Conservation (phyloP, 2,329 filamentous ascomycete species). For the Colletotrichum spaethianum region DNA sequence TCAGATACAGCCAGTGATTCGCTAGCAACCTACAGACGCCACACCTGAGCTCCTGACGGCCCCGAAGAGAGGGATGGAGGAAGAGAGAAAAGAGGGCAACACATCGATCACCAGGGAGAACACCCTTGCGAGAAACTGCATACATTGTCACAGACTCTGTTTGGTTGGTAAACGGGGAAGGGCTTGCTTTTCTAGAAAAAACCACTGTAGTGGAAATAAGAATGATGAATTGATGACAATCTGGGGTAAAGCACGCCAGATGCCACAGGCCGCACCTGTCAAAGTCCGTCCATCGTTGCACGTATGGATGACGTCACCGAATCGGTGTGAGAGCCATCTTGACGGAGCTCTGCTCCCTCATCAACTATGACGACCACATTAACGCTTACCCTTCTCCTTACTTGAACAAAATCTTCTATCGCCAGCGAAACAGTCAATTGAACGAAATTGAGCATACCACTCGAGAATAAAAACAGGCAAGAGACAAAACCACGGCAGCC, state of each 20-base stretch:
- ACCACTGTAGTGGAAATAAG: conserved; percentile 12
- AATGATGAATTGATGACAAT: conserved; percentile 16
- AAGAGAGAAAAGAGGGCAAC: neutral
- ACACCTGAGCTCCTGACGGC: neutral
- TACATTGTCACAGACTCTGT: neutral
- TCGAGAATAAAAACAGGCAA: neutral
- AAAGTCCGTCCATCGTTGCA: neutral
- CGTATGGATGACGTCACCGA: conserved; percentile 37
- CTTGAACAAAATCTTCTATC: neutral
- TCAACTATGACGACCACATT: neutral
- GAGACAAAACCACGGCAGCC: neutral
- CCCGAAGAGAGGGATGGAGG: neutral
- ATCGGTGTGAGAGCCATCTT: neutral
- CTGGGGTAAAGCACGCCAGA: conserved; percentile 9
- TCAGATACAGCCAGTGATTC: too few species aligned
- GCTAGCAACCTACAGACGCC: neutral
- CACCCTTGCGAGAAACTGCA: neutral
- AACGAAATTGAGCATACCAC: neutral
- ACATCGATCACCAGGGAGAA: neutral
- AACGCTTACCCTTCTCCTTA: neutral
- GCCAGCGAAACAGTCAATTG: neutral
- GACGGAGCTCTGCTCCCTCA: conserved; percentile 9
- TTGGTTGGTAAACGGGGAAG: neutral
- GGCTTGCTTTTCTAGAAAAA: neutral
- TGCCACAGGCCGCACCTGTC: conserved; percentile 14